Evolutionary conservation across 2,329 filamentous ascomycete species (phyloP), one percentile per base, ranked within the genome.

Genomic region (Beauveria pseudobassiana): DNA sequence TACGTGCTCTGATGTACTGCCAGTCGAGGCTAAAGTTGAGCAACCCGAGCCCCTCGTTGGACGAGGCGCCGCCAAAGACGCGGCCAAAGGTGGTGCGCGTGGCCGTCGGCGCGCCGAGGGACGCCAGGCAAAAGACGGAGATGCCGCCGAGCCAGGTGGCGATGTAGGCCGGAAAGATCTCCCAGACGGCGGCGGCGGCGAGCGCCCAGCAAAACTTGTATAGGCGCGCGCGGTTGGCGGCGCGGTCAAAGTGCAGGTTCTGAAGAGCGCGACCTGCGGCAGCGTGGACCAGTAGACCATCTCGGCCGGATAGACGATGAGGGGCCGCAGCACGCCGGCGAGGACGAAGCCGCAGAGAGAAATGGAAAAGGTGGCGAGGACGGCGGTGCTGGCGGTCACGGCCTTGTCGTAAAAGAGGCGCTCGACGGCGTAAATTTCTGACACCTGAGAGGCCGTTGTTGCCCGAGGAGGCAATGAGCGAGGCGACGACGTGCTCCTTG

Each of bases 121-220:
- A 74, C 0, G 78, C 76, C 3, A 81, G 72, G 62, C 79, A 81
- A 63, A 80, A 77, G 22, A 81, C n/a, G 67, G 68, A 71, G 16
- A 77, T 61, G 5, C 73, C 73, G 18, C 68, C 75, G 5, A 81
- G 67, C 38, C 77, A 66, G 2, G 78, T 72, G 62, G 78, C 75
- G 12, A 80, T 73, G 60, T 78, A 80, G 42, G 79, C 74, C 0
- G 79, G 78, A 40, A 82, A 69, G 9, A 78, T 69, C 53, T 80
- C 78, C 73, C 79, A 82, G 16, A 76, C 63, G 54, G 77, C 75
- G 18, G 78, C 70, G 59, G 68, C 65, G 1, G 66, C 62, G 62
- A 75, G 53, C 5, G 64, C 64, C 34, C 62, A 72, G 22, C 67
- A 65, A 34, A 74, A 74, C 42, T 71, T 73, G 43, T 51, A 63